Conservation (phyloP, 148 eudicot genomes). For the Amaranthus hypochondriacus region DNA sequence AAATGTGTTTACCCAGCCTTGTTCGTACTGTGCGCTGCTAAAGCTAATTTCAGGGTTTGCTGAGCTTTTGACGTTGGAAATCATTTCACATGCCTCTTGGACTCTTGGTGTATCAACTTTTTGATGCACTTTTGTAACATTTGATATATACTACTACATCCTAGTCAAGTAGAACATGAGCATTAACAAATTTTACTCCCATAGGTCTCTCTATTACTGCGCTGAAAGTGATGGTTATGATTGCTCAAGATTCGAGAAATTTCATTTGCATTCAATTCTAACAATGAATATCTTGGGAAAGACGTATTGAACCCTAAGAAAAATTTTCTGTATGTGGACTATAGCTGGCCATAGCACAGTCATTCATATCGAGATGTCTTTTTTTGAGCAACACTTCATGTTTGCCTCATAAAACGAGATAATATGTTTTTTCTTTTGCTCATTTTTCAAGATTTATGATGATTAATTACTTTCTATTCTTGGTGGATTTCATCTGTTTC, state of each 20-base stretch:
- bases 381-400: neutral
- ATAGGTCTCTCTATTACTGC: neutral
- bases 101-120: neutral
- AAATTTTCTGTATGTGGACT: neutral
- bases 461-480: neutral
- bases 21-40: neutral
- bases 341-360: neutral
- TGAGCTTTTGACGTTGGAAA: neutral
- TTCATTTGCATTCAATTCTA: neutral
- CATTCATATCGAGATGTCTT: slow-evolving; percentile 1
- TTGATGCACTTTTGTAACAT: neutral
- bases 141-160: neutral
- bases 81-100: neutral
- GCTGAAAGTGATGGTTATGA: neutral
- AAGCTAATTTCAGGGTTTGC: neutral
- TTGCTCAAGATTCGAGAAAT: neutral
- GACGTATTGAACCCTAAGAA: neutral
- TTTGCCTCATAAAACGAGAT: too few species aligned
- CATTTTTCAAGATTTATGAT: neutral
- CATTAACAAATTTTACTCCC: neutral
- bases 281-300: too few species aligned
- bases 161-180: neutral
- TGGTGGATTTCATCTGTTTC: neutral
- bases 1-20: too few species aligned
- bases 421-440: neutral